Evolutionary conservation across 108 stramenopile species (phyloP), one percentile per base, ranked within the genome.

Genomic region (Epipyxis sp.): DNA sequence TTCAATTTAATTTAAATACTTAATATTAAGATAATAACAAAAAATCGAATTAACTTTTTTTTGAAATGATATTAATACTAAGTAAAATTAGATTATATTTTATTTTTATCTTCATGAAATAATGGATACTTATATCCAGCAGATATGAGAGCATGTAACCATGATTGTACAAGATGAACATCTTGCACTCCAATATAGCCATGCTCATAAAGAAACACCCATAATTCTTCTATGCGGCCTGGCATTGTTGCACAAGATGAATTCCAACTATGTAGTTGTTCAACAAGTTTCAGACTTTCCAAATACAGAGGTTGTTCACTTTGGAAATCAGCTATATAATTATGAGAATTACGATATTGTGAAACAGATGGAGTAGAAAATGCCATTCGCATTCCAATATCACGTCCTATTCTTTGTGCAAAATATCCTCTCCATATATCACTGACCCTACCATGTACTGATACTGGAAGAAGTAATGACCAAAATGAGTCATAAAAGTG

Each of bases 361-460:
- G 13, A 59, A 58, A 88, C 80, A 45, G 34, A 6, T 20, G 88
- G 87, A 6, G 88, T 80, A 0, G 65, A 41, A 46, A 87, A 87
- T 0, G 84, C 78, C 6, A 89, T 27, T 0, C 45, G 45, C 1
- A 83, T 37, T 6, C 77, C 81, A 16, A 69, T 35, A 16, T 76
- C 65, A 42, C 74, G 46, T 30, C 88, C 78, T 27, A 88, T 20
- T 0, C 62, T 1, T 59, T 87, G 86, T 34, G 88, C 83, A 79
- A 87, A 79, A 71, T 89, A 90, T 30, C 84, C 57, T 13, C 90
- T 80, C 90, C 90, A 90, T 39, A 90, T 90, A 59, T 90, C 90
- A 6, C 77, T 76, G 0, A 90, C 87, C 0, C 90, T 78, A 0
- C 86, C 87, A 57, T 81, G 79, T 1, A 90, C 90, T 1, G 88